Conservation (phyloP, 2,329 filamentous ascomycete genomes). For the Aspergillus fumigatus region DNA sequence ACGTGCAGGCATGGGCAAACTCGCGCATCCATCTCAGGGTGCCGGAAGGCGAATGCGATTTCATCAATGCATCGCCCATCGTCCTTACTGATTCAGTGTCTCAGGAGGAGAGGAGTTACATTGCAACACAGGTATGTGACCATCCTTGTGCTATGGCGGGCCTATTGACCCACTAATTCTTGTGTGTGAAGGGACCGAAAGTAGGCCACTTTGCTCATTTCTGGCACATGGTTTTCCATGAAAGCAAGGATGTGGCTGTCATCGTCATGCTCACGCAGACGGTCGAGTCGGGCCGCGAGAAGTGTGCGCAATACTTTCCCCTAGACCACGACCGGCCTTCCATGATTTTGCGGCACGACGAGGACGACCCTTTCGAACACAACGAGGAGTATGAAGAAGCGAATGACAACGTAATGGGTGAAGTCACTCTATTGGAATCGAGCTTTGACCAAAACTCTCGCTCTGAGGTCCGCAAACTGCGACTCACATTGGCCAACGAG, state of each 20-base stretch:
- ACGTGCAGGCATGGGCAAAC: conserved; percentile 84
- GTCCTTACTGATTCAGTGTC: conserved; percentile 50
- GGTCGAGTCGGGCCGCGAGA: conserved; percentile 69
- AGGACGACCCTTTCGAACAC: conserved; percentile 38
- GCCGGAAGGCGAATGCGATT: conserved; percentile 66
- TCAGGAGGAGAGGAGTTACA: conserved; percentile 57
- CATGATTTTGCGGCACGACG: conserved; percentile 36
- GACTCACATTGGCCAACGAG: conserved; percentile 45
- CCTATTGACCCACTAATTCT: not conserved
- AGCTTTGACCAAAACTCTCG: conserved; percentile 53
- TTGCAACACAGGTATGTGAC: conserved; percentile 70
- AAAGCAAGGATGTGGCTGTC: conserved; percentile 68
- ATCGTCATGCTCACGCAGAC: conserved; percentile 94
- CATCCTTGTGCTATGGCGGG: not conserved
- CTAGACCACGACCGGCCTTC: conserved; percentile 49
- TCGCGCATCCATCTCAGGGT: conserved; percentile 80
- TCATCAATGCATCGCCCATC: conserved; percentile 78
- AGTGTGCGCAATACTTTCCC: conserved; percentile 89
- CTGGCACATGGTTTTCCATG: conserved; percentile 93
- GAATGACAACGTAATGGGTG: conserved; percentile 61
- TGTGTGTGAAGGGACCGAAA: conserved; percentile 64
- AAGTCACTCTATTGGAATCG: conserved; percentile 57
- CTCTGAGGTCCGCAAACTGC: conserved; percentile 70
- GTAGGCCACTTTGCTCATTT: conserved; percentile 70
- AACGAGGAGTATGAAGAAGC: conserved; percentile 62